Base-by-base conservation (phyloP, 116 monocot species). In the Thalassia testudinum region DNA sequence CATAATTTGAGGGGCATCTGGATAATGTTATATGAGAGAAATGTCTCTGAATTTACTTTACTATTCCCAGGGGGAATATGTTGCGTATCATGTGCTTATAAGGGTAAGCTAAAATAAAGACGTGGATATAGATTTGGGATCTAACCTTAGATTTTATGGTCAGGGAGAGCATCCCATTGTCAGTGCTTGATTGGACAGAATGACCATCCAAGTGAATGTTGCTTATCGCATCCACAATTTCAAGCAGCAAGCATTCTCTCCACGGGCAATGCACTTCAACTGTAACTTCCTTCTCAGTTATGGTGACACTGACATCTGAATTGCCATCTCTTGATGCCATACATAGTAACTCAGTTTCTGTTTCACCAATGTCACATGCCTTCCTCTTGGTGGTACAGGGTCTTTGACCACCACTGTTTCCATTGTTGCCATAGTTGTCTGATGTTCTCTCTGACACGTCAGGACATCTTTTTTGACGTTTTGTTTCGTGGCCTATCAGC, bases 91-190 rank as follows among this genome's bases (percentile, higher is more conserved):
- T n/a, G 1, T 16, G 57, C 14, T 15, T 1, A 42, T 7, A 12
- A 59, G 14, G 27, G 27, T 26, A 12, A 45, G 11, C 6, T 26
- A 27, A 24, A 45, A 45, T 24, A 14, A 12, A 2, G 29, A 48
- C 18, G 10, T 11, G 1, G 1, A 0, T 28, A 5, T 6, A 3
- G 7, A 27, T 18, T 27, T 19, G 1, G 16, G 16, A 7, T 21
- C 70, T 38, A 54, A 92, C 92, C 92, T 86, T 77, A 17, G 86
- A 80, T 66, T 67, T 64, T 68, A 86, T 47, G 25, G 75, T 78
- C 28, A 92, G 38, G 5, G 57, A 43, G 24, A 83, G 52, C 50
- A 52, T 40, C 25, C 75, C 72, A 30, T 83, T 72, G 2, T 27
- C 45, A 0, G 30, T 70, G 20, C 82, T 75, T 12, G 82, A 80